phyloP scores from a whole-genome alignment of 129 eudicot species.

The Arctium minus region DNA sequence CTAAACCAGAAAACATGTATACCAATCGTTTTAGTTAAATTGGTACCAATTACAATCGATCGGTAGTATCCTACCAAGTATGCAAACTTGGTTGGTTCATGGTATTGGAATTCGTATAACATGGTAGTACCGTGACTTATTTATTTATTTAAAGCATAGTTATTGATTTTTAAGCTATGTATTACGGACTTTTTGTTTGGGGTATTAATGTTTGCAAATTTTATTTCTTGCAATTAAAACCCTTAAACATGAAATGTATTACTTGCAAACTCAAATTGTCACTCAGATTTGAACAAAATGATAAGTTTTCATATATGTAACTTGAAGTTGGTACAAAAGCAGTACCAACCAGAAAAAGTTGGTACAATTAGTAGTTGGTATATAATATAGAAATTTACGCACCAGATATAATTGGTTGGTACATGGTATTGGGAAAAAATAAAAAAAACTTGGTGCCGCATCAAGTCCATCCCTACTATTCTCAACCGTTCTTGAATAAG shows the following conservation, averaged over 20 bases:
- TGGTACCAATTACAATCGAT: neutral
- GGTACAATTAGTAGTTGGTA: too few species aligned
- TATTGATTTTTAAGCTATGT: too few species aligned
- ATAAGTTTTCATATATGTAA: neutral
- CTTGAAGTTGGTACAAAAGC: neutral
- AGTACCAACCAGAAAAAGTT: too few species aligned
- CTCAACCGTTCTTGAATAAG: neutral
- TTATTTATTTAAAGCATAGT: too few species aligned
- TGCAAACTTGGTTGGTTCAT: neutral
- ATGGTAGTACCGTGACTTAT: too few species aligned
- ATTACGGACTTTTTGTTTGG: too few species aligned
- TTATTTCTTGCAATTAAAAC: neutral
- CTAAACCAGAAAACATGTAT: neutral
- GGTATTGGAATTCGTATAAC: neutral
- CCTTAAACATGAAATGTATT: neutral
- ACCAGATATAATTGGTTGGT: too few species aligned
- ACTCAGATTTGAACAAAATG: neutral
- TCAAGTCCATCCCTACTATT: too few species aligned
- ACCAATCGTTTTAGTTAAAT: neutral
- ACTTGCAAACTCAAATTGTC: neutral
- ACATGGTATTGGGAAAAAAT: too few species aligned
- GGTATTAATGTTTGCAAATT: neutral
- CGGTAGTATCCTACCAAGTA: neutral
- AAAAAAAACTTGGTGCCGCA: too few species aligned
- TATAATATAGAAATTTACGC: too few species aligned